Evolutionary conservation across 768 basidiomycete species (phyloP).

Genomic region (Auriscalpium vulgare): DNA sequence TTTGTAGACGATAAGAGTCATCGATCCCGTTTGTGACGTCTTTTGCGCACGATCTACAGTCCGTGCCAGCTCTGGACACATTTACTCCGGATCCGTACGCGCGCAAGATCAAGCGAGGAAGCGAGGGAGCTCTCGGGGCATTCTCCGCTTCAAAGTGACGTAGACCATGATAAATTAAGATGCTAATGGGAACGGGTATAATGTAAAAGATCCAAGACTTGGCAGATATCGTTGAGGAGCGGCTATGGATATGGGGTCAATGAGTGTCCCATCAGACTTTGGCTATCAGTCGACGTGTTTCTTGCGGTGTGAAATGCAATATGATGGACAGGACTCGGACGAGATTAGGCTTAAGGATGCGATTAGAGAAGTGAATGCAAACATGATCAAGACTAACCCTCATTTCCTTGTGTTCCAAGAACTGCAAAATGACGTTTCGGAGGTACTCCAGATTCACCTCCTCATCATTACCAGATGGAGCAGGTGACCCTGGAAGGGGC

Average conservation of each 20-base stretch:
- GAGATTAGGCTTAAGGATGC: conserved; percentile 61
- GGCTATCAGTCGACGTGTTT: conserved; percentile 80
- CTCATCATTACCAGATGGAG: conserved; percentile 55
- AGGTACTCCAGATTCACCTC: conserved; percentile 95
- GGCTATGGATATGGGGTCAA: too few species aligned
- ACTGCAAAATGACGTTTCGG: conserved; percentile 92
- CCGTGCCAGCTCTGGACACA: too few species aligned
- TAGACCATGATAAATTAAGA: too few species aligned
- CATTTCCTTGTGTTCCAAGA: conserved; percentile 98
- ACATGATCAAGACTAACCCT: conserved; percentile 47
- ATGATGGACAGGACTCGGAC: conserved; percentile 89
- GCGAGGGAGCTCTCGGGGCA: too few species aligned
- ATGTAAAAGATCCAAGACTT: too few species aligned
- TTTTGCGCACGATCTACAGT: too few species aligned
- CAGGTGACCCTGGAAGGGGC: conserved; percentile 23
- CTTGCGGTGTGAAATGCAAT: conserved; percentile 90
- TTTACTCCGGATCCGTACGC: too few species aligned
- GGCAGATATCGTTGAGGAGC: too few species aligned
- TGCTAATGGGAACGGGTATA: too few species aligned
- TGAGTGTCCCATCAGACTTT: conserved; percentile 46
- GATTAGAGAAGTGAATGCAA: neutral
- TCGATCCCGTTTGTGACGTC: too few species aligned
- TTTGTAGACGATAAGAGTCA: neutral
- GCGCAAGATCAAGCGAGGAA: too few species aligned
- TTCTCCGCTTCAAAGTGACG: too few species aligned